Percentiles rank a stretch among this genome's conserved stretches.
Evolutionary conservation across 2,329 filamentous ascomycete species (phyloP).

Genomic region (Hypoxylon sp.): DNA sequence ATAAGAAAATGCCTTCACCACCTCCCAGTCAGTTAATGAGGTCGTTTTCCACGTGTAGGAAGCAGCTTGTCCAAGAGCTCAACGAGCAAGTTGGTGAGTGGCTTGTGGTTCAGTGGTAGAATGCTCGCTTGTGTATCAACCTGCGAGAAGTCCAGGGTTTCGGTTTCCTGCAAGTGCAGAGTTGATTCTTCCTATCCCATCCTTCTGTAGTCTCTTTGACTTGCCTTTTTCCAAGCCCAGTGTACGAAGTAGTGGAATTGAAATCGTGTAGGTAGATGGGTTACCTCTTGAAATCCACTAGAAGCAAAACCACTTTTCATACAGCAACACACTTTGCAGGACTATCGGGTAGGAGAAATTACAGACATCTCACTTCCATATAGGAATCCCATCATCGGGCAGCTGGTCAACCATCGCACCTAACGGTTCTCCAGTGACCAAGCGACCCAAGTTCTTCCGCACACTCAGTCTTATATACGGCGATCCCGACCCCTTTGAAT

Average conservation of each 20-base stretch:
- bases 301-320: no score
- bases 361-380: conserved; percentile 35
- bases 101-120: neutral
- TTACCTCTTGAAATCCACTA: neutral
- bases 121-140: neutral
- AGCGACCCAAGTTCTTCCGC: conserved; percentile 39
- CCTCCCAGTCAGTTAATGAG: no score
- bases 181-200: neutral
- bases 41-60: no score
- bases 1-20: no score
- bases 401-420: conserved; percentile 43
- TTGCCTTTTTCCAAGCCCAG: no score
- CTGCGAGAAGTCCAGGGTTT: neutral
- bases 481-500: conserved; percentile 39
- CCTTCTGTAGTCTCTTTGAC: no score
- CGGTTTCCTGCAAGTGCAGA: neutral
- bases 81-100: no score
- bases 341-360: neutral
- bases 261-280: no score
- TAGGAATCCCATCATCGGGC: conserved; percentile 42
- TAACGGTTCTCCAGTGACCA: conserved; percentile 27
- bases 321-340: neutral
- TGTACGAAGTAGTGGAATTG: no score
- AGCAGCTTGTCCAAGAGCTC: no score
- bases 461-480: conserved; percentile 47